phyloP scores from a whole-genome alignment of 805 yeast genomes.

The Sungouiozyma ichnusensis region DNA sequence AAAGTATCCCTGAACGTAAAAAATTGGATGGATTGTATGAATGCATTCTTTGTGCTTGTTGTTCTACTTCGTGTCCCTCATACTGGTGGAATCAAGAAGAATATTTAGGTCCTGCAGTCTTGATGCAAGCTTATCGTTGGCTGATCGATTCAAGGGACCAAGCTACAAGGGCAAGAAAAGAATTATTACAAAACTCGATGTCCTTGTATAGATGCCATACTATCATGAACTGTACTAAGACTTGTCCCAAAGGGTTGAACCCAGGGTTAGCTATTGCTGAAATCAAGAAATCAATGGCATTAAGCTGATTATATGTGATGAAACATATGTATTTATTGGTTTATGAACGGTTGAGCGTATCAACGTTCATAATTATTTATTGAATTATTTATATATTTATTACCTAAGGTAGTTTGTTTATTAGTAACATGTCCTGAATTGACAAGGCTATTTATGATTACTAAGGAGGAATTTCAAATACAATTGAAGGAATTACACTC shows the following conservation, averaged over 20 bases:
- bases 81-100: constrained; percentile 99
- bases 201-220: constrained; percentile 97
- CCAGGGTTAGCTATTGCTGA: constrained; percentile 97
- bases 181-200: constrained; percentile 93
- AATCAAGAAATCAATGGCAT: constrained; percentile 87
- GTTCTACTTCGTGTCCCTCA: constrained; percentile 97
- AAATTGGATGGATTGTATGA: constrained; percentile 95
- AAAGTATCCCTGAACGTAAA: constrained; percentile 84
- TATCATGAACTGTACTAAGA: constrained; percentile 95
- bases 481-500: neutral
- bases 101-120: constrained; percentile 96
- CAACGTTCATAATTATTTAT: constrained; percentile 6
- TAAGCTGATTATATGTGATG: constrained; percentile 20
- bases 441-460: neutral
- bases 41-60: constrained; percentile 96
- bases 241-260: constrained; percentile 97
- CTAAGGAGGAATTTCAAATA: neutral
- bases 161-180: constrained; percentile 71
- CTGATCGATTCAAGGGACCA: constrained; percentile 94
- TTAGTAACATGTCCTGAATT: too few species aligned
- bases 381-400: constrained; percentile 1
- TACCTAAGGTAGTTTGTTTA: too few species aligned
- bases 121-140: constrained; percentile 99
- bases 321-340: constrained; percentile 8
- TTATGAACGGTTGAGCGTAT: neutral